Conservation (phyloP, 106 monocot species). For the Agapanthus africanus region DNA sequence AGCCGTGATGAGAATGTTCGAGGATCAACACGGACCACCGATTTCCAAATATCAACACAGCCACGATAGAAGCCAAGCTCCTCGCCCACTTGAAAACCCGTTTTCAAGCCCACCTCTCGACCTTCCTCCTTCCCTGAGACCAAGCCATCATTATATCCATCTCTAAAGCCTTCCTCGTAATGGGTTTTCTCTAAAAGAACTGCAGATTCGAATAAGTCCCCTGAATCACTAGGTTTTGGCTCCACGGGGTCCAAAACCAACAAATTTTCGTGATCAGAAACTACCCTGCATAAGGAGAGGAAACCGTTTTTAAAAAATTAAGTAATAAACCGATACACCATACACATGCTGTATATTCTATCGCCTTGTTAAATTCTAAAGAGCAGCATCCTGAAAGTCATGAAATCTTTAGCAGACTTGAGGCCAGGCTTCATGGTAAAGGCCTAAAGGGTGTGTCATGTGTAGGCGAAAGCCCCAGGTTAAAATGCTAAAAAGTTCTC, state of each 20-base stretch:
- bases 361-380: too few species aligned
- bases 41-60: slow-evolving; percentile 36
- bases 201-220: slow-evolving; percentile 17
- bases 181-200: slow-evolving; percentile 35
- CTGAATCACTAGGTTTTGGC: neutral
- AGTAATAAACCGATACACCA: too few species aligned
- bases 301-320: too few species aligned
- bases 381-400: too few species aligned
- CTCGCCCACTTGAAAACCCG: slow-evolving; percentile 33
- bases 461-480: too few species aligned
- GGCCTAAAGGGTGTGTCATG: too few species aligned
- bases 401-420: too few species aligned
- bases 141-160: slow-evolving; percentile 38
- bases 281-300: too few species aligned
- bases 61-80: slow-evolving; percentile 54
- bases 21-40: slow-evolving; percentile 19
- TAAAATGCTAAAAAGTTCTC: too few species aligned
- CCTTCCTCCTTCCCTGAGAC: slow-evolving; percentile 36
- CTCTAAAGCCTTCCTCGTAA: slow-evolving; percentile 28
- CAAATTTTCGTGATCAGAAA: too few species aligned
- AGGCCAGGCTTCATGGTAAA: too few species aligned
- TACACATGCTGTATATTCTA: too few species aligned
- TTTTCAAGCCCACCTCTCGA: slow-evolving; percentile 27
- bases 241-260: slow-evolving; percentile 1
- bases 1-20: slow-evolving; percentile 26